phyloP scores from a whole-genome alignment of 805 yeast genomes.

The Nakazawaea wyomingensis region DNA sequence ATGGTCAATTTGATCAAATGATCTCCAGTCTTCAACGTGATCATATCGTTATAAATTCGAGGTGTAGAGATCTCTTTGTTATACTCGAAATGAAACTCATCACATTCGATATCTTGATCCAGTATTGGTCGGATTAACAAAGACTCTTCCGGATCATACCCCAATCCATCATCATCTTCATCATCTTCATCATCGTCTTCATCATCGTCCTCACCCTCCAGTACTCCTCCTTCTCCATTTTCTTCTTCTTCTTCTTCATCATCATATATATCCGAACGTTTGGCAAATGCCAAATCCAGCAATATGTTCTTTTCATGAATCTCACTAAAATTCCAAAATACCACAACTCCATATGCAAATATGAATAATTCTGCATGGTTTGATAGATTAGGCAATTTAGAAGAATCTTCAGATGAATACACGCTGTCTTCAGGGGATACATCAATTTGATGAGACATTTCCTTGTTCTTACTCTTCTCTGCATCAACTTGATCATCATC shows the following conservation, averaged over 20 bases:
- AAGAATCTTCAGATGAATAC: not conserved
- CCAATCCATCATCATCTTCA: conserved; percentile 2
- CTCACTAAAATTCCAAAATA: conserved; percentile 95
- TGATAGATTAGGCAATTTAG: conserved; percentile 35
- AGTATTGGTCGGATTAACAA: conserved; percentile 68
- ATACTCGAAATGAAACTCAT: conserved; percentile 76
- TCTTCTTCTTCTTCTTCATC: conserved; percentile 34
- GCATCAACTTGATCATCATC: too few relatives aligned
- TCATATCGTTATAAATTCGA: conserved; percentile 88
- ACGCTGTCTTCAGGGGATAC: not conserved
- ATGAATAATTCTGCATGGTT: conserved; percentile 86
- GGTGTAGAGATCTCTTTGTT: conserved; percentile 41
- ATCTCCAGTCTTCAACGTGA: conserved; percentile 85
- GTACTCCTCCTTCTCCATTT: too few relatives aligned
- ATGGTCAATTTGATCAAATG: conserved; percentile 88
- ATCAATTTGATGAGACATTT: not conserved
- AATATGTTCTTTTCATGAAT: conserved; percentile 87
- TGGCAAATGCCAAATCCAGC: conserved; percentile 83
- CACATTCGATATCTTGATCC: conserved; percentile 90
- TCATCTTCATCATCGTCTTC: conserved; percentile 24
- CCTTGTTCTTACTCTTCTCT: not conserved
- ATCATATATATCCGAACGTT: conserved; percentile 34
- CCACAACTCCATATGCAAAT: conserved; percentile 91
- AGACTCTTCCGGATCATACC: conserved; percentile 19
- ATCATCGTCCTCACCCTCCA: conserved; percentile 28